A percentile compares a stretch with the other conserved stretches of the same genome.
These are phyloP conservation scores for Russula earlei DNA, from an alignment of 768 basidiomycete species.

Conservation along the genomic window DNA sequence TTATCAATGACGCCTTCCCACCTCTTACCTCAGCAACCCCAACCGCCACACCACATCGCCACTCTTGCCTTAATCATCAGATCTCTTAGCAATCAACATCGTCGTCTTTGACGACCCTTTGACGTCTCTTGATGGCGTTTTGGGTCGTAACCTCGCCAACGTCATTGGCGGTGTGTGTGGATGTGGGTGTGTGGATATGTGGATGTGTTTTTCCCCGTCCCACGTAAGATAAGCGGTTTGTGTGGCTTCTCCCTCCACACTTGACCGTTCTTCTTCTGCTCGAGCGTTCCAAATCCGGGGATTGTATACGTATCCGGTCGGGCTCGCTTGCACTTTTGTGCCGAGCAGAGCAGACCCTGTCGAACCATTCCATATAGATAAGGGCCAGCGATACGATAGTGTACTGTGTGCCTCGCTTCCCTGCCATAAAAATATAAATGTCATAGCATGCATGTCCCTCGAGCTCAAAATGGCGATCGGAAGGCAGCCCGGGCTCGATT, in stretches of 20 bases:
- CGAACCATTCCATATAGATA: background rate
- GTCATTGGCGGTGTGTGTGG: background rate
- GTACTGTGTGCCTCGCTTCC: no score
- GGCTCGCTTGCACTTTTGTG: background rate
- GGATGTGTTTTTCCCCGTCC: no score
- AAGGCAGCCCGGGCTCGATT: no score
- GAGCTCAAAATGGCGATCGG: no score
- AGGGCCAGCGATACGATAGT: no score
- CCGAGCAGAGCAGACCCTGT: background rate
- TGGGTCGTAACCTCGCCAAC: background rate
- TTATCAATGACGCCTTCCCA: background rate
- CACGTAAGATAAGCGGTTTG: background rate
- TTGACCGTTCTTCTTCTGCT: background rate
- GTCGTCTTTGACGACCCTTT: background rate
- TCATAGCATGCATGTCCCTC: no score
- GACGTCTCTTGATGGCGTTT: no score
- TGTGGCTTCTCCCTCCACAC: background rate
- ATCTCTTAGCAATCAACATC: slow-evolving; percentile 1
- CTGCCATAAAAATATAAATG: no score
- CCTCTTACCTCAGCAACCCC: slow-evolving; percentile 2
- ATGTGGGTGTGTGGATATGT: background rate
- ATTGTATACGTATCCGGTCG: background rate
- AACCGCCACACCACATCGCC: background rate
- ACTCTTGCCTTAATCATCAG: background rate
- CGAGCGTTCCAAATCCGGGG: background rate